Conservation (phyloP, 306 rosid genomes). For the Cucumis hystrix region DNA sequence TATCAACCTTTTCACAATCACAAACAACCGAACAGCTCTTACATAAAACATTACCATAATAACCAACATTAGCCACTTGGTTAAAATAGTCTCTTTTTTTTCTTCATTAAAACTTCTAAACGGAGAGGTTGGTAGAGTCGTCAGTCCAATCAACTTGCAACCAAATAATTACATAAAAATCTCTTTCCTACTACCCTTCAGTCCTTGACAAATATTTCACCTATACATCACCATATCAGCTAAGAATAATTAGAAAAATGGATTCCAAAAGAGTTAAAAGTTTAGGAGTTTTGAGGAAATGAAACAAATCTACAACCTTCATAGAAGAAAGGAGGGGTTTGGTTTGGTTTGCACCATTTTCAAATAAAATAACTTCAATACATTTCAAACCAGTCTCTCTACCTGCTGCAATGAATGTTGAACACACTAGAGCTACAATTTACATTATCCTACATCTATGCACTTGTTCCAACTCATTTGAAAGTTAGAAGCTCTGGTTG, state of each 20-base stretch:
- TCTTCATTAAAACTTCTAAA: not conserved
- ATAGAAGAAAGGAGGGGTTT: not conserved
- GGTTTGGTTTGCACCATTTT: not conserved
- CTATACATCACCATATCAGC: slow-evolving; percentile 4
- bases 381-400: slow-evolving; percentile 7
- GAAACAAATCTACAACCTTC: not conserved
- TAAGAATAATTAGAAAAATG: not conserved
- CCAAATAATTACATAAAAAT: not conserved
- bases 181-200: not conserved
- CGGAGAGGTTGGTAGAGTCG: not conserved
- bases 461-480: slow-evolving; percentile 1
- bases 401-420: not conserved
- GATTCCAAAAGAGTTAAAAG: not conserved
- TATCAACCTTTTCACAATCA: too few relatives aligned
- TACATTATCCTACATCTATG: slow-evolving; percentile 1
- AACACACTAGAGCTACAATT: not conserved
- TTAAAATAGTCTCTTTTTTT: too few relatives aligned
- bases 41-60: too few relatives aligned
- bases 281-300: not conserved
- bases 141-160: not conserved
- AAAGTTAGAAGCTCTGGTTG: not conserved
- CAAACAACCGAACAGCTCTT: too few relatives aligned
- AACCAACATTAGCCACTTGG: not conserved
- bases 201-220: not conserved
- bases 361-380: not conserved